Evolutionary conservation across 768 basidiomycete species (phyloP), one percentile per base, ranked within the genome.

Genomic region (Naganishia randhawae): DNA sequence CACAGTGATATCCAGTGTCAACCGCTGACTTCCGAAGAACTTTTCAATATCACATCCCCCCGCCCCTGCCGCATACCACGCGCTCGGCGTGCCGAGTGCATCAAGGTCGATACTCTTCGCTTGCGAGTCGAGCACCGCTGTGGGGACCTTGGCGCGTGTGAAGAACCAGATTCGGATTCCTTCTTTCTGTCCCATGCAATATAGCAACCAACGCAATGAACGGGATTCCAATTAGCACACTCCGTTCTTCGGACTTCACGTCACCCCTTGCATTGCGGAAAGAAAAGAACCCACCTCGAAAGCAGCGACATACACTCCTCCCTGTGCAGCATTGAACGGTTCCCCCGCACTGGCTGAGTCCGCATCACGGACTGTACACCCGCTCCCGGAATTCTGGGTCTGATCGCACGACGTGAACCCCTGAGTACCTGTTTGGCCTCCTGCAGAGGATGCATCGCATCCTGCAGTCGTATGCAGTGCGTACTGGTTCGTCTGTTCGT

Each of bases 251-350:
- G 19, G 35, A 45, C 1, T 37, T 33, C 1, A 16, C 31, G n/a
- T 31, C 29, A 37, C 82, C n/a, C n/a, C n/a, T n/a, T n/a, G n/a
- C n/a, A n/a, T n/a, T n/a, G n/a, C n/a, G n/a, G n/a, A n/a, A n/a
- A n/a, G n/a, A n/a, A n/a, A n/a, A n/a, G n/a, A n/a, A 45, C 79
- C 82, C 27, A 82, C 77, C 0, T 88, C 87, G 68, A 87, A 86
- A 76, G 90, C 88, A 0, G 89, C 88, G 22, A 89, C 86, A 70
- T 84, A 91, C 13, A 89, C 84, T 16, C 91, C 91, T 32, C 91
- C 90, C 10, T 86, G 85, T 1, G 82, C 83, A 3, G 80, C 78
- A 0, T 87, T 87, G 73, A 92, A 91, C 2, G 81, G 85, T 14
- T 83, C 81, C 19, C 89, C 89, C 69, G 87, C 91, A 17, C 86